Conservation (phyloP, 2,329 filamentous ascomycete genomes). For the Xylaria sp. region DNA sequence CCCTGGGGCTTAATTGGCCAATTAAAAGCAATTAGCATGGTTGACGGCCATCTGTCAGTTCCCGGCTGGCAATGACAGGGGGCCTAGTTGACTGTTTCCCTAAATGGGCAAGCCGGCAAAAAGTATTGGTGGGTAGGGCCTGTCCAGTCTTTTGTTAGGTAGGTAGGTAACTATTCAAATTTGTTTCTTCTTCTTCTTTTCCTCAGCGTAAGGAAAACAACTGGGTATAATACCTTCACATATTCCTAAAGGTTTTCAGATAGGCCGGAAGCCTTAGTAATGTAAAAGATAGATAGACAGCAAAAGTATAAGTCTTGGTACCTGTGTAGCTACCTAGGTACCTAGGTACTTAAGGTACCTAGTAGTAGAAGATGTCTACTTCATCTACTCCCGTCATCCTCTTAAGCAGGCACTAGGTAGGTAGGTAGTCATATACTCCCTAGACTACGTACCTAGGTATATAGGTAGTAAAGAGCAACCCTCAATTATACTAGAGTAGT, state of each 20-base stretch:
- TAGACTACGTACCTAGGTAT: neutral
- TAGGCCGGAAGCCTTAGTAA: too few relatives aligned
- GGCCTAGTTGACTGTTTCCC: constrained; percentile 5
- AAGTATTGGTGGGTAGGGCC: constrained; percentile 6
- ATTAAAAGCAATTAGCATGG: constrained; percentile 13
- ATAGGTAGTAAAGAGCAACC: constrained; percentile 6
- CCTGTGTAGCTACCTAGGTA: neutral
- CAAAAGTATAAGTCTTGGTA: neutral
- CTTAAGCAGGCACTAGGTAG: too few relatives aligned
- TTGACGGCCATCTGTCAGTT: constrained; percentile 3
- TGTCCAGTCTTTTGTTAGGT: neutral
- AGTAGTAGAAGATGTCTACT: neutral
- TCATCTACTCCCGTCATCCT: neutral
- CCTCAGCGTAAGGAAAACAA: neutral
- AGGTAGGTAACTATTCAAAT: neutral
- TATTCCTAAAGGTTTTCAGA: too few relatives aligned
- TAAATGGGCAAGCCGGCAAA: constrained; percentile 18
- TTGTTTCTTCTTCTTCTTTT: neutral
- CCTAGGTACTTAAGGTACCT: neutral
- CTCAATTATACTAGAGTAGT: neutral
- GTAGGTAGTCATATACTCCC: too few relatives aligned
- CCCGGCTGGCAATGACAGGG: constrained; percentile 17
- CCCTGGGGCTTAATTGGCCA: constrained; percentile 28
- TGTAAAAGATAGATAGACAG: neutral
- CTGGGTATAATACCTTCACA: too few relatives aligned